phyloP scores from a whole-genome alignment of 768 basidiomycete genomes.

The Lactarius akahatsu region DNA sequence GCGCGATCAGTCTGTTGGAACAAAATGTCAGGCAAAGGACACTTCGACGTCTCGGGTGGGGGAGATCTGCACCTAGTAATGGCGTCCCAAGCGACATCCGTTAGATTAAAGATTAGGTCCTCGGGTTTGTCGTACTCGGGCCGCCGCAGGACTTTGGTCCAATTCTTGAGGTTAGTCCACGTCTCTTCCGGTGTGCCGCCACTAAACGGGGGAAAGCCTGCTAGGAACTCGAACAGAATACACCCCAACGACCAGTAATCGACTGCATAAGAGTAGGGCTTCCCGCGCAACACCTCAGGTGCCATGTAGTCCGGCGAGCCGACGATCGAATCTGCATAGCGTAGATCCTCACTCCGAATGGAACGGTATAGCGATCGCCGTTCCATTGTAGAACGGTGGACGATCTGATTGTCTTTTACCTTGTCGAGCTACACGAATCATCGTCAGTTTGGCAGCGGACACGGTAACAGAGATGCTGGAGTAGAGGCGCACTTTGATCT shows the following conservation, averaged over 20 bases:
- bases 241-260: conserved; percentile 99
- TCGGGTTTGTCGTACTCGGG: conserved; percentile 96
- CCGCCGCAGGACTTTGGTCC: conserved; percentile 87
- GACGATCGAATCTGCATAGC: conserved; percentile 96
- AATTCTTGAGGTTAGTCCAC: conserved; percentile 98
- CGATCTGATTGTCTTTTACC: conserved; percentile 89
- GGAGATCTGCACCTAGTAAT: conserved; percentile 64
- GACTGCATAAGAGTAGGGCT: conserved; percentile 93
- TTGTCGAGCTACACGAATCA: conserved; percentile 71
- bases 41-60: neutral
- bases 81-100: conserved; percentile 91
- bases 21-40: neutral
- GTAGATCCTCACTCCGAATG: conserved; percentile 83
- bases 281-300: conserved; percentile 88
- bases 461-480: neutral
- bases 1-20: conserved; percentile 72
- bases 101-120: conserved; percentile 94
- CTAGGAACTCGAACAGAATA: conserved; percentile 95
- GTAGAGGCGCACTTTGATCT: conserved; percentile 66
- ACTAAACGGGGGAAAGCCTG: conserved; percentile 97
- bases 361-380: conserved; percentile 93
- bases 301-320: conserved; percentile 99
- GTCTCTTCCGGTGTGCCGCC: conserved; percentile 96
- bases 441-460: conserved; percentile 10
- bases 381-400: conserved; percentile 91